Evolutionary conservation across 2,329 filamentous ascomycete genomes (phyloP).

Genomic region (Fusarium sterilihyphosum): DNA sequence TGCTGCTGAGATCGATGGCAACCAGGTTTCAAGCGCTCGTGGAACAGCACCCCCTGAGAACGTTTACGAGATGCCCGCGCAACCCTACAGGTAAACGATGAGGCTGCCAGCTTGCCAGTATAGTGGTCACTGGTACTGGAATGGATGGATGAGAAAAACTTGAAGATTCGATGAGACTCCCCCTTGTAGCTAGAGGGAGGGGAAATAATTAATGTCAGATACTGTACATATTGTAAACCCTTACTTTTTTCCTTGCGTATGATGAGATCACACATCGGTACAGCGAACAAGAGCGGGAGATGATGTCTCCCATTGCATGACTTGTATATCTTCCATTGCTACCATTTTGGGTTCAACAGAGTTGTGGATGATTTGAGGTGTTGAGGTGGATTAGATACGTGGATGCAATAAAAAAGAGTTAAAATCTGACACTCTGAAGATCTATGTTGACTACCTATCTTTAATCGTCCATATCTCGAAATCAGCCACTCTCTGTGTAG

Average conservation of each 20-base stretch:
- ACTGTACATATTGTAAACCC: constrained; percentile 45
- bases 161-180: constrained; percentile 26
- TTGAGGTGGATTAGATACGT: constrained; percentile 6
- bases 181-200: constrained; percentile 13
- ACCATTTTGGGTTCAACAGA: neutral
- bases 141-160: constrained; percentile 20
- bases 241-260: constrained; percentile 33
- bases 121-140: neutral
- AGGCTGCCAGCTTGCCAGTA: neutral
- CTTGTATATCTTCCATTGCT: constrained; percentile 15
- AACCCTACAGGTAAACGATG: constrained; percentile 48
- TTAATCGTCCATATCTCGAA: neutral
- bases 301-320: constrained; percentile 12
- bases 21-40: constrained; percentile 44
- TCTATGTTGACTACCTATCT: neutral
- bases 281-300: constrained; percentile 25
- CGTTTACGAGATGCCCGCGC: constrained; percentile 56
- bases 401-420: neutral
- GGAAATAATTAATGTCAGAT: constrained; percentile 45
- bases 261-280: constrained; percentile 28
- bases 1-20: constrained; percentile 53
- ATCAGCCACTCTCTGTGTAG: neutral
- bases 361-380: constrained; percentile 18
- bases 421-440: neutral
- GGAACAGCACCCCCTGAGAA: constrained; percentile 44